Evolutionary conservation across 768 basidiomycete genomes (phyloP).

Genomic region (Nevesoporus exiguus): DNA sequence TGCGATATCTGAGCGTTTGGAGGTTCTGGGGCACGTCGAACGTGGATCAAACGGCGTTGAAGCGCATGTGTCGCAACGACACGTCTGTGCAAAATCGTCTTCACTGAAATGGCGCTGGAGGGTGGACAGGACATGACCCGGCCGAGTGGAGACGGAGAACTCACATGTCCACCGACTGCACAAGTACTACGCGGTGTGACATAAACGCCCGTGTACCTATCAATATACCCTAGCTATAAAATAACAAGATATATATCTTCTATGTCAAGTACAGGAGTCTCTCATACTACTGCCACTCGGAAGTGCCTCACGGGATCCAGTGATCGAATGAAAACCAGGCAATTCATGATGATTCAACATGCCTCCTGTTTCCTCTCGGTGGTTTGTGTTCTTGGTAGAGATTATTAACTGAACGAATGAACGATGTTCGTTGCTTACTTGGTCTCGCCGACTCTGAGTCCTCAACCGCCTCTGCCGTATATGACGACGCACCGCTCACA

Average conservation of each 20-base stretch:
- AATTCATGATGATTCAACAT: slow-evolving; percentile 17
- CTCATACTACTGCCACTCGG: slow-evolving; percentile 4
- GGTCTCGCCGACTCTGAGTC: slow-evolving; percentile 26
- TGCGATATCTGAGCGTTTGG: slow-evolving; percentile 51
- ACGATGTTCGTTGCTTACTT: slow-evolving; percentile 21
- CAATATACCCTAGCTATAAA: slow-evolving; percentile 7
- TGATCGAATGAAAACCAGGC: background rate
- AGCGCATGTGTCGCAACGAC: slow-evolving; percentile 1
- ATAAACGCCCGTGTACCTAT: background rate
- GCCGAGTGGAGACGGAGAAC: background rate
- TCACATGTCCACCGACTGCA: too few species aligned
- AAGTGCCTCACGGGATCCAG: background rate
- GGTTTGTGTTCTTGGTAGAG: slow-evolving; percentile 19
- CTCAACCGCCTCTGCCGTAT: slow-evolving; percentile 26
- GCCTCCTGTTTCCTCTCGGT: slow-evolving; percentile 23
- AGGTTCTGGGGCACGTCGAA: slow-evolving; percentile 45
- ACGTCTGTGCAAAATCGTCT: background rate
- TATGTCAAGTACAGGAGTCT: slow-evolving; percentile 20
- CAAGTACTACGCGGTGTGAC: background rate
- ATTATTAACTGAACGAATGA: background rate
- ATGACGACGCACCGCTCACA: slow-evolving; percentile 32
- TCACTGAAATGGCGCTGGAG: background rate
- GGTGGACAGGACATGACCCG: background rate
- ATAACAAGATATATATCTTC: slow-evolving; percentile 28
- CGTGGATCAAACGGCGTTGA: slow-evolving; percentile 21